Conservation (phyloP, 257 asterid species). For the Salvia hispanica region DNA sequence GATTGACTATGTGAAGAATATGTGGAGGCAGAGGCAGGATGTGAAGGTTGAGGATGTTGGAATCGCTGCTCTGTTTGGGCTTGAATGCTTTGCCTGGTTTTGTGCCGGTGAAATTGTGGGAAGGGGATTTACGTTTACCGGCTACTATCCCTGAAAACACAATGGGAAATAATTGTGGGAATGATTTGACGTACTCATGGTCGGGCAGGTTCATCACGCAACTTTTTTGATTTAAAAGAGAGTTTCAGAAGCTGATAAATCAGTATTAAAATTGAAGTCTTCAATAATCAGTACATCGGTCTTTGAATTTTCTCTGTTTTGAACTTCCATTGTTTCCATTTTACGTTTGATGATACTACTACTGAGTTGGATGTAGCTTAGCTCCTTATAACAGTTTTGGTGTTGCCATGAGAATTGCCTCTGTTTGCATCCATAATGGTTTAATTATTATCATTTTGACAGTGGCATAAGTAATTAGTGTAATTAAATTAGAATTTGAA, state of each 20-base stretch:
- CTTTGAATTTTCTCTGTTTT: slow-evolving; percentile 22
- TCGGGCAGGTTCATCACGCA: slow-evolving; percentile 19
- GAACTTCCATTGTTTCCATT: slow-evolving; percentile 11
- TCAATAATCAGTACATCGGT: slow-evolving; percentile 34
- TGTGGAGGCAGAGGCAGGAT: slow-evolving; percentile 82
- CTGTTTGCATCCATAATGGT: not conserved
- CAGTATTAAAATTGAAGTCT: slow-evolving; percentile 18
- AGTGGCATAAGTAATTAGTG: too few species aligned
- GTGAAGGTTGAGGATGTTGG: slow-evolving; percentile 90
- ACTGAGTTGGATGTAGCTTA: slow-evolving; percentile 24
- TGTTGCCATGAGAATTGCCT: slow-evolving; percentile 11
- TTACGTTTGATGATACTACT: slow-evolving; percentile 27
- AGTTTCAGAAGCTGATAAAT: slow-evolving; percentile 38
- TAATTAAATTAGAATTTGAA: too few species aligned
- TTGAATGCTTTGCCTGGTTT: slow-evolving; percentile 90
- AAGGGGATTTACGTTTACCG: slow-evolving; percentile 88
- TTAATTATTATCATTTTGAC: too few species aligned
- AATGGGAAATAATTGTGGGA: slow-evolving; percentile 30
- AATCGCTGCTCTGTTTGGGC: slow-evolving; percentile 80
- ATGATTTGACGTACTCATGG: slow-evolving; percentile 29
- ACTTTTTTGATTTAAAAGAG: slow-evolving; percentile 35
- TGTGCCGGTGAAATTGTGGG: slow-evolving; percentile 97
- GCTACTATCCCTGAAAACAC: slow-evolving; percentile 73
- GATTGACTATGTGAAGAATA: slow-evolving; percentile 66
- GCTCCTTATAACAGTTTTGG: slow-evolving; percentile 18